These are phyloP conservation scores for Trametes coccinea DNA, from an alignment of 768 basidiomycete genomes.

Conservation along the genomic window DNA sequence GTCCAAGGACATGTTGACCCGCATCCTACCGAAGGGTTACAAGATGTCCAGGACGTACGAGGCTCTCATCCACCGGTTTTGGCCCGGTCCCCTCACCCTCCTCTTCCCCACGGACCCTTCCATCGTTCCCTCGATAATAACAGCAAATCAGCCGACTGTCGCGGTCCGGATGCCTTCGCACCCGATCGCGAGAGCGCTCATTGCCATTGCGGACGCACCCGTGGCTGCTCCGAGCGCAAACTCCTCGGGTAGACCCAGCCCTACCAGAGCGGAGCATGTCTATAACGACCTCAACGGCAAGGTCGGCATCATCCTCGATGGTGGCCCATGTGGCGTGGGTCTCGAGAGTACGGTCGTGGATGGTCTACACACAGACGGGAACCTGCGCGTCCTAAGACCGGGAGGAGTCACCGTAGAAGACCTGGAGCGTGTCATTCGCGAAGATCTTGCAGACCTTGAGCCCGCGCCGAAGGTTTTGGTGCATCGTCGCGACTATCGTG, in stretches of 20 bases:
- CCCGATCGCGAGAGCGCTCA: constrained; percentile 87
- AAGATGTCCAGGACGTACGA: constrained; percentile 64
- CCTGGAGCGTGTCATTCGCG: constrained; percentile 59
- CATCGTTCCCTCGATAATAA: constrained; percentile 71
- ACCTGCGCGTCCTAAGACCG: constrained; percentile 81
- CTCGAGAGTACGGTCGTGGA: constrained; percentile 96
- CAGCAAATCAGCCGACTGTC: constrained; percentile 77
- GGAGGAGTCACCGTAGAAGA: constrained; percentile 93
- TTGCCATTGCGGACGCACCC: constrained; percentile 69
- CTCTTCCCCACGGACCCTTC: constrained; percentile 76
- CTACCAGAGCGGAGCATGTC: constrained; percentile 88
- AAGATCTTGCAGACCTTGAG: constrained; percentile 37
- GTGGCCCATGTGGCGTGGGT: constrained; percentile 88
- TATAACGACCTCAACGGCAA: constrained; percentile 73
- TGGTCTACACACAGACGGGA: constrained; percentile 73
- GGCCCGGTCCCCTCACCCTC: constrained; percentile 94
- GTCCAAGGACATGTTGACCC: constrained; percentile 74
- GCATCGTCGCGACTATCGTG: constrained; percentile 75
- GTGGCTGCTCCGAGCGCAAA: constrained; percentile 96
- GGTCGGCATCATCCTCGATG: constrained; percentile 81
- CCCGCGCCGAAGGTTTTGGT: constrained; percentile 66
- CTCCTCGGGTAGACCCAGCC: constrained; percentile 90
- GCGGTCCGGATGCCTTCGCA: constrained; percentile 95
- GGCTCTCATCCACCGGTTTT: constrained; percentile 78
- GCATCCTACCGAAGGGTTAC: constrained; percentile 69